phyloP scores from a whole-genome alignment of 805 yeast species.

The Candida ortonii region DNA sequence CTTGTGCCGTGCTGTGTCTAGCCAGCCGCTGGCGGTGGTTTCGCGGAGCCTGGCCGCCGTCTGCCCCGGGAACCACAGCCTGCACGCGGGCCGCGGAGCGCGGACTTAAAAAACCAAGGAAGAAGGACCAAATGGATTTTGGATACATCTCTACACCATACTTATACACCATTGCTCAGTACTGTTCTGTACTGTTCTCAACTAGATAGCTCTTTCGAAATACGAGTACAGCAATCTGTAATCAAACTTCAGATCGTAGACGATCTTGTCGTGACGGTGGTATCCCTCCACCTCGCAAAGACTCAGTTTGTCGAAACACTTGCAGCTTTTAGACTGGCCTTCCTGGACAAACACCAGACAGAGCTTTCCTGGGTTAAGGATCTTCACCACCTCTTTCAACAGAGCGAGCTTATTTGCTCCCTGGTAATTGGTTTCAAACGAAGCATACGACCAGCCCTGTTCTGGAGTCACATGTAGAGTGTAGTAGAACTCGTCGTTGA shows the following conservation, averaged over 20 bases:
- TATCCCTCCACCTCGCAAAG: slow-evolving; percentile 44
- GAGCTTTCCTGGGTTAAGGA: slow-evolving; percentile 76
- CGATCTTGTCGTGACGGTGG: slow-evolving; percentile 59
- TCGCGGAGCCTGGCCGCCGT: neutral
- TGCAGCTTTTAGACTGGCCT: slow-evolving; percentile 3
- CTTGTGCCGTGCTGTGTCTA: too few relatives aligned
- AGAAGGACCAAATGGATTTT: neutral
- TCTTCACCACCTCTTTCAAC: slow-evolving; percentile 53
- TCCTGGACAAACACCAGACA: slow-evolving; percentile 39
- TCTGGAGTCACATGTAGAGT: slow-evolving; percentile 96
- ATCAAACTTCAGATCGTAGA: slow-evolving; percentile 68
- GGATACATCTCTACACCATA: slow-evolving; percentile 1
- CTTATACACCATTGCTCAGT: neutral
- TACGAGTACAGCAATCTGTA: slow-evolving; percentile 71
- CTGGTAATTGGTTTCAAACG: slow-evolving; percentile 86
- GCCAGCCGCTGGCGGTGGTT: too few relatives aligned
- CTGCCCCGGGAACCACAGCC: too few relatives aligned
- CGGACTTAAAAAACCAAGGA: too few relatives aligned
- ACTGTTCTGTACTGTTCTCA: neutral
- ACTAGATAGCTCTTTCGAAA: slow-evolving; percentile 42
- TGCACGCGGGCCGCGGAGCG: neutral
- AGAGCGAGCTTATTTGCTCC: slow-evolving; percentile 51
- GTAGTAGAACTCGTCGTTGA: slow-evolving; percentile 56
- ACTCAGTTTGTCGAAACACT: slow-evolving; percentile 31
- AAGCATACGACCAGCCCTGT: slow-evolving; percentile 90